Conservation (phyloP, 2,329 filamentous ascomycete genomes). For the Hysterium pulicare region DNA sequence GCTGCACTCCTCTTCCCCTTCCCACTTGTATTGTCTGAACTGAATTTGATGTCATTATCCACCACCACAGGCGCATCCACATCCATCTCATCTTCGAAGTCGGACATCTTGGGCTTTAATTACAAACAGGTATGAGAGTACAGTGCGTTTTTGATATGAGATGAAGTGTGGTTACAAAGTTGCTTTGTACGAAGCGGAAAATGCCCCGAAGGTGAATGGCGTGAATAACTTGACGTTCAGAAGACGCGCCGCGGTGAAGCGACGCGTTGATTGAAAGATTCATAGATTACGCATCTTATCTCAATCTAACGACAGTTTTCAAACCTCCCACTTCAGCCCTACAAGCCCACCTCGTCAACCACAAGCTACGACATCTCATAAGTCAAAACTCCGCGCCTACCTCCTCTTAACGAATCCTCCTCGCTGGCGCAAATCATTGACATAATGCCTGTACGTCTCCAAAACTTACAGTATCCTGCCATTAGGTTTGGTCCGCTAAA, state of each 20-base stretch:
- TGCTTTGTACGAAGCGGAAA: not conserved
- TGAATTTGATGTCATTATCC: constrained; percentile 61
- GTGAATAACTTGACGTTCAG: constrained; percentile 9
- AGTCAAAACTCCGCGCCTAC: constrained; percentile 19
- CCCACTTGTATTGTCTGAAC: constrained; percentile 62
- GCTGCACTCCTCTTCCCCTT: constrained; percentile 92
- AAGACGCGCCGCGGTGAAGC: constrained; percentile 14
- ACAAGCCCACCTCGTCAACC: constrained; percentile 25
- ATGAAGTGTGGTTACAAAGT: too few relatives aligned
- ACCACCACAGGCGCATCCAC: constrained; percentile 56
- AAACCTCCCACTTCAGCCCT: constrained; percentile 29
- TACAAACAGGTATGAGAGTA: constrained; percentile 8
- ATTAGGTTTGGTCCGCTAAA: not conserved
- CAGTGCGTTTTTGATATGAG: constrained; percentile 1
- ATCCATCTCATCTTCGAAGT: constrained; percentile 65
- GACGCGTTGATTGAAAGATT: constrained; percentile 35
- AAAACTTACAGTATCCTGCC: constrained; percentile 1
- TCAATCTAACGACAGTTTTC: constrained; percentile 9
- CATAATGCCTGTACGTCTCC: constrained; percentile 47
- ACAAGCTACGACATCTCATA: constrained; percentile 24
- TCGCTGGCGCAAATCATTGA: constrained; percentile 5
- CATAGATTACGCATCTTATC: constrained; percentile 13
- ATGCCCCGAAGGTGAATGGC: constrained; percentile 4
- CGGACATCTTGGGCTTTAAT: constrained; percentile 44
- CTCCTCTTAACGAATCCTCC: constrained; percentile 7